Percentiles rank a stretch among this genome's conserved stretches.
Conservation (phyloP, 1,284 basidiomycete species). For the Fomitopsis schrenkii region DNA sequence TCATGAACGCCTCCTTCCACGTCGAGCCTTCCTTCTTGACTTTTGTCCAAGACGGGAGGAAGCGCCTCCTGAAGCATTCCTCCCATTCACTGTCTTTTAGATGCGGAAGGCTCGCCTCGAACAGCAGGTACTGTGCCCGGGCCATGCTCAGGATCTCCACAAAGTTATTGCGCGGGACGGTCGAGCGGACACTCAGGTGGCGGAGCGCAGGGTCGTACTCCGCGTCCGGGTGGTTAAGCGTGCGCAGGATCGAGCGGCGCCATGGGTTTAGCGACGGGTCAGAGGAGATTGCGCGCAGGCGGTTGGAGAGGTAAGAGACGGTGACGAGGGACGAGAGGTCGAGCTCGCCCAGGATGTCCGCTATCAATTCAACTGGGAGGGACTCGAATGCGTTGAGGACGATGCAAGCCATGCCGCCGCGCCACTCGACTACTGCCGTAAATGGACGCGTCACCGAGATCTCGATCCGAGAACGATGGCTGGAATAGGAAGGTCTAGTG, state of each 20-base stretch:
- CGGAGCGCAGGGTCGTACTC: conserved; percentile 48
- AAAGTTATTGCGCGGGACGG: conserved; percentile 71
- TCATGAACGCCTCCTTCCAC: conserved; percentile 62
- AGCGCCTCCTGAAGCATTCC: conserved; percentile 63
- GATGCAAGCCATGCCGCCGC: neutral
- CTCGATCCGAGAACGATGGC: neutral
- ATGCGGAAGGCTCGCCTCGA: conserved; percentile 62
- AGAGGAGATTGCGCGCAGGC: conserved; percentile 50
- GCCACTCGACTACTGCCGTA: neutral
- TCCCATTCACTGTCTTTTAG: conserved; percentile 63
- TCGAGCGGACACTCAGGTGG: conserved; percentile 54
- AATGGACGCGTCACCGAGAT: neutral
- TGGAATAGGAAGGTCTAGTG: neutral
- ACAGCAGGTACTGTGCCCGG: conserved; percentile 55
- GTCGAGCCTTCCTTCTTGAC: conserved; percentile 53
- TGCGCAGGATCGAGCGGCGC: conserved; percentile 61
- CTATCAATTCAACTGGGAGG: conserved; percentile 70
- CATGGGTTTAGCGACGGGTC: conserved; percentile 69
- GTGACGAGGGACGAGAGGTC: conserved; percentile 55
- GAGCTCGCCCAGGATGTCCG: conserved; percentile 65
- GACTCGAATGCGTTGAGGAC: conserved; percentile 35
- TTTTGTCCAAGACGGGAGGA: conserved; percentile 66
- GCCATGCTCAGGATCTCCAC: conserved; percentile 64
- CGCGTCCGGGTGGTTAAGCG: conserved; percentile 35
- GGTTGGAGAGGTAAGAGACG: conserved; percentile 54